A percentile compares a stretch with the other conserved stretches of the same genome.
phyloP scores from a whole-genome alignment of 495 filamentous ascomycete genomes.

The Penicillium silybi region DNA sequence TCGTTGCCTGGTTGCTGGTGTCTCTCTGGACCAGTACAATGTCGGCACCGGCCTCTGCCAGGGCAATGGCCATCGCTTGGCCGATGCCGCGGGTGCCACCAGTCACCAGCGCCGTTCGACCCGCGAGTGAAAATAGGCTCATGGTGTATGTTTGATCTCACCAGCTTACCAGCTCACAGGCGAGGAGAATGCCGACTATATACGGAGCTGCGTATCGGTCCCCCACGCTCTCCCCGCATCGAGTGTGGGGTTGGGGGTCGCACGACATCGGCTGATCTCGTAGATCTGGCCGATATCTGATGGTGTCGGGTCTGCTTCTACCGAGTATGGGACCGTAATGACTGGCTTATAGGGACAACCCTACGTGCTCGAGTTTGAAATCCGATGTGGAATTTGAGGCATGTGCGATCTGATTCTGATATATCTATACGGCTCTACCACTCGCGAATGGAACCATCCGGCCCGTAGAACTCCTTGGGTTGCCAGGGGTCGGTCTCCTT shows the following conservation, averaged over 20 bases:
- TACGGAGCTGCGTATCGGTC: background rate
- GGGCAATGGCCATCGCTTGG: constrained; percentile 66
- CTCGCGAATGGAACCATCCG: constrained; percentile 68
- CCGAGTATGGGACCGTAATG: background rate
- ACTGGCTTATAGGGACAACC: no score
- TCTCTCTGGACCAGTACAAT: constrained; percentile 67
- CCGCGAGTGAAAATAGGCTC: constrained; percentile 20
- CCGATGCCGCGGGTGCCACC: constrained; percentile 82
- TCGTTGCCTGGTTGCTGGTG: constrained; percentile 53
- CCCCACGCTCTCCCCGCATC: constrained; percentile 16
- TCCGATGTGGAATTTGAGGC: no score
- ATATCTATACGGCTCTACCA: constrained; percentile 49
- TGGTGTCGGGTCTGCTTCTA: background rate
- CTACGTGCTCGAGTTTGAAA: no score
- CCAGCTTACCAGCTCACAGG: no score
- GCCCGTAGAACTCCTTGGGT: constrained; percentile 63
- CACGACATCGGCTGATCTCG: no score
- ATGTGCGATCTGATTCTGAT: no score
- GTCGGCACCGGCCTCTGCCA: constrained; percentile 84
- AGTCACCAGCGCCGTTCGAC: constrained; percentile 74
- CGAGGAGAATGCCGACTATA: constrained; percentile 5
- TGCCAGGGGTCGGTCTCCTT: constrained; percentile 55
- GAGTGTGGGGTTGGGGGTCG: constrained; percentile 1
- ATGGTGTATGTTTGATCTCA: background rate
- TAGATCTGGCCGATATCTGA: no score